phyloP scores from a whole-genome alignment of 305 asterid genomes.

The Stenogyne calaminthoides region DNA sequence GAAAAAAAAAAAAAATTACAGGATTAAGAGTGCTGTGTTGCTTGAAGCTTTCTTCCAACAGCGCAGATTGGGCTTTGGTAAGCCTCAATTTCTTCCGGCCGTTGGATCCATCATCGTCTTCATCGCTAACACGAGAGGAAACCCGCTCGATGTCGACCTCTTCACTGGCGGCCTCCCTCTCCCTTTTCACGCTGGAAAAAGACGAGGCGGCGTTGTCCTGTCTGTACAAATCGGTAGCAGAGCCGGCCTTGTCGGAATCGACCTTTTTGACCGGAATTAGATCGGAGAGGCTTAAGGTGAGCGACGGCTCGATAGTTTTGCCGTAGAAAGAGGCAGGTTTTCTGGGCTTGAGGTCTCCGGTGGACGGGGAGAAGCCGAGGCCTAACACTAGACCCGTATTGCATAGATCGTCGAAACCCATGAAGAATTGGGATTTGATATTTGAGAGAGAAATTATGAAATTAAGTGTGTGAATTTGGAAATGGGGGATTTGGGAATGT shows the following conservation, averaged over 20 bases:
- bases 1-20: slow-evolving; percentile 36
- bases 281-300: slow-evolving; percentile 70
- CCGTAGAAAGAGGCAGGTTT: slow-evolving; percentile 14
- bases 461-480: too few relatives aligned
- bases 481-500: too few relatives aligned
- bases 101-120: slow-evolving; percentile 79
- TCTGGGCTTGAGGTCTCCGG: slow-evolving; percentile 41
- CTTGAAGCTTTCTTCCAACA: slow-evolving; percentile 86
- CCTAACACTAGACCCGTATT: slow-evolving; percentile 71
- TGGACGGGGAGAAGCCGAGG: slow-evolving; percentile 62
- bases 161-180: slow-evolving; percentile 74
- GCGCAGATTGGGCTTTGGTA: slow-evolving; percentile 83
- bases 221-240: slow-evolving; percentile 49
- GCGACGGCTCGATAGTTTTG: slow-evolving; percentile 47
- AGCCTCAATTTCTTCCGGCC: slow-evolving; percentile 82
- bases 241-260: slow-evolving; percentile 30
- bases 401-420: slow-evolving; percentile 77
- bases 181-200: slow-evolving; percentile 88
- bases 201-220: slow-evolving; percentile 89
- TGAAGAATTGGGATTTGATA: too few relatives aligned
- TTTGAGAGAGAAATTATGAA: too few relatives aligned
- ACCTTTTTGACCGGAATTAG: slow-evolving; percentile 31
- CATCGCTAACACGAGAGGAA: slow-evolving; percentile 60
- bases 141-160: too few relatives aligned
- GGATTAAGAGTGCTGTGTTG: slow-evolving; percentile 91